Percentiles rank a stretch among this genome's conserved stretches.
phyloP scores from a whole-genome alignment of 805 yeast species.

The Candida xyloterini region DNA sequence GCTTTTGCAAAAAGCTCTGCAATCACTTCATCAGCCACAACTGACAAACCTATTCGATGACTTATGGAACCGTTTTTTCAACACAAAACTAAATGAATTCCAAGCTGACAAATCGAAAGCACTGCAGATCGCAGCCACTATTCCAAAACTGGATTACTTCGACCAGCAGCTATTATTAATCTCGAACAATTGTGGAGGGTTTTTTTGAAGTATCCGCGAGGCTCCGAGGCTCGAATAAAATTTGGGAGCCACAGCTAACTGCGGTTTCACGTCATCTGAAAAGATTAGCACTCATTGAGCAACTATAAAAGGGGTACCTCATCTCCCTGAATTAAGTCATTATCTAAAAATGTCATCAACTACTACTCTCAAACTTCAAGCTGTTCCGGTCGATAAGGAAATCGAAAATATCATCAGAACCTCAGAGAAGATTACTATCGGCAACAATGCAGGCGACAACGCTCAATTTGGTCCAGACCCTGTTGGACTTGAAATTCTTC shows the following conservation, averaged over 20 bases:
- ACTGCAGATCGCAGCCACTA: background rate
- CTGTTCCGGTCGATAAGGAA: constrained; percentile 21
- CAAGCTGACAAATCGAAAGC: background rate
- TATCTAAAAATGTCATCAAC: constrained; percentile 5
- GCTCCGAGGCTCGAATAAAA: constrained; percentile 1
- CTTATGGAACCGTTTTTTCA: constrained; percentile 1
- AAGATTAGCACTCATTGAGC: background rate
- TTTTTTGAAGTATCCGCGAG: constrained; percentile 1
- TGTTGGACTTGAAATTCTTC: constrained; percentile 28
- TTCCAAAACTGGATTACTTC: constrained; percentile 3
- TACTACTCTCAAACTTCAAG: constrained; percentile 14
- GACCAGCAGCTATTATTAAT: constrained; percentile 1
- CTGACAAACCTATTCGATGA: constrained; percentile 3
- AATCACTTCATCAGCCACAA: constrained; percentile 1
- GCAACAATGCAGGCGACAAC: constrained; percentile 11
- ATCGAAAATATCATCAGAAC: constrained; percentile 23
- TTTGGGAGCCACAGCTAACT: background rate
- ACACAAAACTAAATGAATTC: background rate
- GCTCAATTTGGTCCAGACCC: constrained; percentile 20
- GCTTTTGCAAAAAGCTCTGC: constrained; percentile 6
- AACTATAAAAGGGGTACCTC: background rate
- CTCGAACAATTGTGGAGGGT: constrained; percentile 1
- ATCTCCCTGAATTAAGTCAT: background rate
- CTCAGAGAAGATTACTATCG: constrained; percentile 14
- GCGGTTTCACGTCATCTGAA: too few species aligned